Evolutionary conservation across 2,329 filamentous ascomycete genomes (phyloP).

Genomic region (Sclerotinia spermophila): DNA sequence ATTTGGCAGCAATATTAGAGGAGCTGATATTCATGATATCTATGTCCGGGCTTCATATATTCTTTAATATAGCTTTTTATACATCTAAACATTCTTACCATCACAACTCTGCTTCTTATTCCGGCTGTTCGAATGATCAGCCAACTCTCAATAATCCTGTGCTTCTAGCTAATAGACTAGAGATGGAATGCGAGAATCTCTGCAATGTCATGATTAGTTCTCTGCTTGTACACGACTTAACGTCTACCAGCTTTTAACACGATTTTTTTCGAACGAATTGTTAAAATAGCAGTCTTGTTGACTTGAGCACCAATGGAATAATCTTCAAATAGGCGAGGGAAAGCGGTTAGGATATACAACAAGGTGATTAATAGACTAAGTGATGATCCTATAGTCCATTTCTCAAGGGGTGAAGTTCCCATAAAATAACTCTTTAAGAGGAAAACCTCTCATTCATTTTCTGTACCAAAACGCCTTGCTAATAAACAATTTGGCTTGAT

Average conservation of each 20-base stretch:
- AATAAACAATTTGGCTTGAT: conserved; percentile 11
- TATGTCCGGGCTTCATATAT: background rate
- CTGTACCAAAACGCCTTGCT: conserved; percentile 24
- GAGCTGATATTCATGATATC: background rate
- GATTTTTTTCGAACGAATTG: background rate
- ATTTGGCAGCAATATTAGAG: background rate
- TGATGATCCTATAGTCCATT: background rate
- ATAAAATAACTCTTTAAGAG: background rate
- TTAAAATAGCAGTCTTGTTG: background rate
- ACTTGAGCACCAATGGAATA: background rate
- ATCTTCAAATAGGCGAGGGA: background rate
- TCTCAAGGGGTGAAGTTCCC: background rate
- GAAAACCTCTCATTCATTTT: conserved; percentile 2
- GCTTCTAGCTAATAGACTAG: background rate
- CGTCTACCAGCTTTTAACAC: background rate
- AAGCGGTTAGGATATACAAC: background rate
- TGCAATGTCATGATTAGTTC: background rate
- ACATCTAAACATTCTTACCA: background rate
- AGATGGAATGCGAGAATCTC: background rate
- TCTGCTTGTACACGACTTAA: background rate
- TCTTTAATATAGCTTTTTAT: background rate
- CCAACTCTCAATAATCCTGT: background rate
- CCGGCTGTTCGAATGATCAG: background rate
- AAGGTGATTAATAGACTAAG: background rate
- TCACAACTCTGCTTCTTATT: background rate